Percentiles rank a stretch among this genome's conserved stretches.
Evolutionary conservation across 192 early-diverging fungal genomes (phyloP).

Genomic region (Coemansia sp.): DNA sequence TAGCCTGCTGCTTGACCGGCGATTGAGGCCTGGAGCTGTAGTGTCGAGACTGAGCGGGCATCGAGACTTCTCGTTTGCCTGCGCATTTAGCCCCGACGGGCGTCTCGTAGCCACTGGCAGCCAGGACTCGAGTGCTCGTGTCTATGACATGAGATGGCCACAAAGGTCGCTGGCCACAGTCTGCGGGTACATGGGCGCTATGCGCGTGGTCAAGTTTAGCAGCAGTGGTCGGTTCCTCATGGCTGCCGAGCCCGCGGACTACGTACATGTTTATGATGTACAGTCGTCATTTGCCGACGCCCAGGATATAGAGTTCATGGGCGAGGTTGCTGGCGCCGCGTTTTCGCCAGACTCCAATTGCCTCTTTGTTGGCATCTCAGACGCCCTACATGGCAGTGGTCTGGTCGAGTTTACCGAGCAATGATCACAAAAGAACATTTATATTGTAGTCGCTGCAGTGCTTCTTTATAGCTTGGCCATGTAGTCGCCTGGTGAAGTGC

Average conservation of each 20-base stretch:
- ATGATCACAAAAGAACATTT: background rate
- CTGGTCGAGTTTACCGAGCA: constrained; percentile 29
- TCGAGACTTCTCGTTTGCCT: constrained; percentile 41
- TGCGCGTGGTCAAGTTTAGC: constrained; percentile 44
- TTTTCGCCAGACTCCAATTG: constrained; percentile 49
- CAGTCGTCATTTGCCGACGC: constrained; percentile 5
- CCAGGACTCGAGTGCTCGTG: constrained; percentile 48
- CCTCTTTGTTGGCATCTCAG: constrained; percentile 42
- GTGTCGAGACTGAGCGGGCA: constrained; percentile 35
- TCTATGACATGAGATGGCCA: constrained; percentile 50
- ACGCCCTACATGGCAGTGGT: constrained; percentile 30
- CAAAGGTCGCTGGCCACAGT: constrained; percentile 19
- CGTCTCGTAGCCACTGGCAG: constrained; percentile 46
- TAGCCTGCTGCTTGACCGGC: constrained; percentile 29
- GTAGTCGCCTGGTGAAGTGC: constrained; percentile 28
- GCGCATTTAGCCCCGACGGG: constrained; percentile 43
- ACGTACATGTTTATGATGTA: constrained; percentile 45
- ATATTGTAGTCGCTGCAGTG: background rate
- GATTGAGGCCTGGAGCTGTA: background rate
- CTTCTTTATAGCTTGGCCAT: constrained; percentile 46
- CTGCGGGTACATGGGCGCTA: constrained; percentile 41
- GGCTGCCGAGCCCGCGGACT: constrained; percentile 51
- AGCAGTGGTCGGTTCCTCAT: constrained; percentile 34
- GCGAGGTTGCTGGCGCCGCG: constrained; percentile 41
- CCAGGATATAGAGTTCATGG: constrained; percentile 50